phyloP scores from a whole-genome alignment of 768 basidiomycete species.

The Sarcodon aspratus region DNA sequence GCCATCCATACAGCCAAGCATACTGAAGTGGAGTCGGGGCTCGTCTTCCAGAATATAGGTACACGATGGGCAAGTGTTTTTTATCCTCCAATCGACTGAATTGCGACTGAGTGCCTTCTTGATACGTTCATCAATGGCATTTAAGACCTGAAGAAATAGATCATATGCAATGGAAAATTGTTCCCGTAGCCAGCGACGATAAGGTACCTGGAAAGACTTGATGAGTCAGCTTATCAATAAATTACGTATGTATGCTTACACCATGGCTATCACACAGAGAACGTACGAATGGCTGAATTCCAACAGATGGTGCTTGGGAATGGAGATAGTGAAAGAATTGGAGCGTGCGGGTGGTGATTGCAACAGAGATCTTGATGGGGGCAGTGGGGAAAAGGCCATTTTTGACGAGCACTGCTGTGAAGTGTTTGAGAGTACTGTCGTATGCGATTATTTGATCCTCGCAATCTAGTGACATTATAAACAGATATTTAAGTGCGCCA shows the following conservation, averaged over 20 bases:
- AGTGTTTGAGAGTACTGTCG: too few relatives aligned
- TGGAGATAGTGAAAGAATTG: conserved; percentile 5
- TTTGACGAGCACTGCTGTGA: too few relatives aligned
- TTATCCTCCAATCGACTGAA: conserved; percentile 19
- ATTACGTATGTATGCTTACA: conserved; percentile 3
- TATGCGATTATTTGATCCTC: too few relatives aligned
- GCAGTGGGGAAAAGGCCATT: too few relatives aligned
- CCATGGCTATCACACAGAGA: conserved; percentile 6
- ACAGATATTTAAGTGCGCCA: too few relatives aligned
- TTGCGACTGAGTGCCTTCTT: conserved; percentile 14
- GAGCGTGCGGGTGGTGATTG: conserved; percentile 8
- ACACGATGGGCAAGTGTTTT: conserved; percentile 26
- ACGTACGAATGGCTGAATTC: conserved; percentile 10
- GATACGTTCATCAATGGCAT: conserved; percentile 11
- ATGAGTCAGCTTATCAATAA: background rate
- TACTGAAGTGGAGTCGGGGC: conserved; percentile 10
- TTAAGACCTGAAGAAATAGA: conserved; percentile 19
- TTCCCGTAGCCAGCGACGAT: conserved; percentile 9
- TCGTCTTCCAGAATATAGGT: conserved; percentile 23
- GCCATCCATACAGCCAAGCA: conserved; percentile 20
- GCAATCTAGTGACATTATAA: too few relatives aligned
- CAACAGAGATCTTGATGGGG: background rate
- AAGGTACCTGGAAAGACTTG: conserved; percentile 13
- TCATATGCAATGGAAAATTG: conserved; percentile 23
- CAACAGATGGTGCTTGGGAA: conserved; percentile 8